phyloP scores from a whole-genome alignment of 331 rosid species.

The Pyracantha coccinea region DNA sequence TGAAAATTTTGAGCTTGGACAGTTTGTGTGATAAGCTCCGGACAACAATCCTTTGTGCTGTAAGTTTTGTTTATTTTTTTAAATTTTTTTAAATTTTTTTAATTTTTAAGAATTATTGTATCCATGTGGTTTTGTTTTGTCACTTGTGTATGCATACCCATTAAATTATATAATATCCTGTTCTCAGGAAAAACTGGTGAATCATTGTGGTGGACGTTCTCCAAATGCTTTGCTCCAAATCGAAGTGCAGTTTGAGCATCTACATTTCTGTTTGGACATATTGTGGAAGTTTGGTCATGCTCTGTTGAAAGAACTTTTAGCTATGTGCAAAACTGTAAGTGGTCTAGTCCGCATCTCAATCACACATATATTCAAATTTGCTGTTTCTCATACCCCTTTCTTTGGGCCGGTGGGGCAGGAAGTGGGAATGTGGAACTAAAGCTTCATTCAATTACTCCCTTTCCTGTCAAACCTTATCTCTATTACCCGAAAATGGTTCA shows the following conservation, averaged over 20 bases:
- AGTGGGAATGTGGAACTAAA: background rate
- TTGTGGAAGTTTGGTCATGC: constrained; percentile 47
- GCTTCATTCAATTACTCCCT: background rate
- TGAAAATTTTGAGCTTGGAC: constrained; percentile 43
- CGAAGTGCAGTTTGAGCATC: constrained; percentile 39
- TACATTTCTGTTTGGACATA: constrained; percentile 31
- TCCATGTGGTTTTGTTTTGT: background rate
- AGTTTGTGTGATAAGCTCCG: constrained; percentile 40
- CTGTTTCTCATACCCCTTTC: background rate
- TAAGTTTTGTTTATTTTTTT: constrained; percentile 27
- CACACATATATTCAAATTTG: background rate
- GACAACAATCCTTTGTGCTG: constrained; percentile 40
- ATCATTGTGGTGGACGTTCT: constrained; percentile 24
- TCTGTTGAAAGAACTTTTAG: constrained; percentile 58
- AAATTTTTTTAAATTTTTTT: too few relatives aligned
- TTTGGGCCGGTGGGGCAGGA: background rate
- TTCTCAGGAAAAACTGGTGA: constrained; percentile 55
- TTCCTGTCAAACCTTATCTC: background rate
- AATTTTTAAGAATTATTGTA: background rate
- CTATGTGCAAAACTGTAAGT: constrained; percentile 68
- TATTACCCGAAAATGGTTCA: background rate
- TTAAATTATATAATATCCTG: constrained; percentile 5
- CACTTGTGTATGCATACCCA: constrained; percentile 1
- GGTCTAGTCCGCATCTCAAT: background rate
- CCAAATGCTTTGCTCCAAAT: constrained; percentile 12